These are phyloP conservation scores for Plasmodium sp. DNA, from an alignment of 169 alveolate genomes.

Conservation along the genomic window DNA sequence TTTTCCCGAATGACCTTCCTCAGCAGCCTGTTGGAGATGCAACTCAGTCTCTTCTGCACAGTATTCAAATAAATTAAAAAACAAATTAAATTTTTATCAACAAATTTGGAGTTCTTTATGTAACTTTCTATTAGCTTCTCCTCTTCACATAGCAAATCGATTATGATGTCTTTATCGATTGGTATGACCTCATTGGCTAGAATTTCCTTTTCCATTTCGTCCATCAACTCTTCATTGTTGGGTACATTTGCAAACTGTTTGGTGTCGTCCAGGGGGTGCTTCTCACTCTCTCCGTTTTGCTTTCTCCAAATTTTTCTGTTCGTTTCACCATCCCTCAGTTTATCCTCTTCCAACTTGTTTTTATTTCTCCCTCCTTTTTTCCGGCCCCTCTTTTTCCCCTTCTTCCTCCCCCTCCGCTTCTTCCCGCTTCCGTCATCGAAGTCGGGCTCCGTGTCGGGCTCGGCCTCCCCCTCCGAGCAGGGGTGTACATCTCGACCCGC, in stretches of 20 bases:
- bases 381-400: slow-evolving; percentile 49
- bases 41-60: slow-evolving; percentile 51
- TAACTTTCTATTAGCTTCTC: slow-evolving; percentile 47
- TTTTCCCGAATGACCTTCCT: slow-evolving; percentile 46
- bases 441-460: slow-evolving; percentile 2
- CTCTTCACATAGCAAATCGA: slow-evolving; percentile 68
- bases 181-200: slow-evolving; percentile 14
- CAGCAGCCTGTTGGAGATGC: slow-evolving; percentile 25
- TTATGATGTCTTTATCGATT: slow-evolving; percentile 62
- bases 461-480: background rate
- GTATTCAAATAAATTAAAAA: slow-evolving; percentile 26
- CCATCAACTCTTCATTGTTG: background rate
- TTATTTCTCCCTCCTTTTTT: slow-evolving; percentile 53
- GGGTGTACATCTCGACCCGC: background rate
- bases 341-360: background rate
- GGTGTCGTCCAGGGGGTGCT: background rate
- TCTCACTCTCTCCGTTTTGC: background rate
- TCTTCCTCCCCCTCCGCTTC: slow-evolving; percentile 38
- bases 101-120: slow-evolving; percentile 49
- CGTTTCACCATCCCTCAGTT: background rate
- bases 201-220: slow-evolving; percentile 21
- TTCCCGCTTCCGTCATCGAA: background rate
- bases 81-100: slow-evolving; percentile 41
- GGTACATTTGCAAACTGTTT: background rate
- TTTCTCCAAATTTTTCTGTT: background rate